Percentiles rank a stretch among this genome's conserved stretches.
These are phyloP conservation scores for Trypanosoma scelopori DNA, from an alignment of 208 protist species.

Conservation along the genomic window DNA sequence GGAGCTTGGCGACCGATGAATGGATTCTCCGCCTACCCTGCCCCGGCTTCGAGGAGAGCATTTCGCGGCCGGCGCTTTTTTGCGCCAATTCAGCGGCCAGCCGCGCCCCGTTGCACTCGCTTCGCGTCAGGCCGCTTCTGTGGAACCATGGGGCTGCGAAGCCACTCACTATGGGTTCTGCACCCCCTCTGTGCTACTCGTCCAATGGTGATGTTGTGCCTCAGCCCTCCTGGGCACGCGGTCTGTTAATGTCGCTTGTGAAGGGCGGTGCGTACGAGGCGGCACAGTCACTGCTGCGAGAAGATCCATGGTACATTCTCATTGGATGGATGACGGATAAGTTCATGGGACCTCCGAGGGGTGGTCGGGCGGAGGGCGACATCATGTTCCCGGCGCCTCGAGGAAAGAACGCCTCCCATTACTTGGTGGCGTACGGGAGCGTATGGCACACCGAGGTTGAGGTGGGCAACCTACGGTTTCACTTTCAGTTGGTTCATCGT, in stretches of 20 bases:
- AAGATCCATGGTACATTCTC: slow-evolving; percentile 29
- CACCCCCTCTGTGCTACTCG: background rate
- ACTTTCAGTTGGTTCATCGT: slow-evolving; percentile 29
- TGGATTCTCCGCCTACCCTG: background rate
- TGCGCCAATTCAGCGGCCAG: slow-evolving; percentile 15
- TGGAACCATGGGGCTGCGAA: background rate
- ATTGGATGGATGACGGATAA: slow-evolving; percentile 29
- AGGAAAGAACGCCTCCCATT: slow-evolving; percentile 26
- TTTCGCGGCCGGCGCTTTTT: background rate
- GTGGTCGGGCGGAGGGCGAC: slow-evolving; percentile 26
- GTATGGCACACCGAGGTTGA: slow-evolving; percentile 18
- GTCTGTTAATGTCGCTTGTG: background rate
- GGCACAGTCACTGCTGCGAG: slow-evolving; percentile 1
- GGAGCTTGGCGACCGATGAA: background rate
- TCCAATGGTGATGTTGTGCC: background rate
- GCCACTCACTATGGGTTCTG: background rate
- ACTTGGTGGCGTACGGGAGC: slow-evolving; percentile 25
- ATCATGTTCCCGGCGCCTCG: slow-evolving; percentile 20
- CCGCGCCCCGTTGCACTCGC: slow-evolving; percentile 16
- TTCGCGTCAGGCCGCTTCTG: slow-evolving; percentile 1
- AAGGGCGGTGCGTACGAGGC: background rate
- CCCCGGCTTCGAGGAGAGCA: slow-evolving; percentile 3
- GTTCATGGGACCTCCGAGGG: slow-evolving; percentile 36
- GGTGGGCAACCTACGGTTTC: slow-evolving; percentile 7
- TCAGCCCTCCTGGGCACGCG: slow-evolving; percentile 2